Evolutionary conservation across 1,284 basidiomycete species (phyloP), one percentile per base, ranked within the genome.

Genomic region (Ustilago crameri): DNA sequence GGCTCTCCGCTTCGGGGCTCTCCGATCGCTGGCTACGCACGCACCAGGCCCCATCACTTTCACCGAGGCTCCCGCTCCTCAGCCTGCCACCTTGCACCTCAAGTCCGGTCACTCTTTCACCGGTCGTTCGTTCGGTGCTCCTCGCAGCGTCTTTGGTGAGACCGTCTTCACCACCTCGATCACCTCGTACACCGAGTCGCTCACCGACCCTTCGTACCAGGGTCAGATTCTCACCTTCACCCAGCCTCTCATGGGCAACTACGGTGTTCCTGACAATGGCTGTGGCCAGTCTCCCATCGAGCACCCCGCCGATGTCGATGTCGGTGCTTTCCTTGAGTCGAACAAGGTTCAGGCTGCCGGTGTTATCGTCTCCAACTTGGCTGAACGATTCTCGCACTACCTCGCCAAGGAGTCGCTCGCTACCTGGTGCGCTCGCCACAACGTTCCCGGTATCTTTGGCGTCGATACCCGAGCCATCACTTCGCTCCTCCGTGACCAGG

Each of bases 131-230:
- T 98, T 99, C 84, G 95, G 95, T 69, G 90, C 93, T 22, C 90
- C 90, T 44, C 90, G 88, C 80, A 94, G 92, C 80, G 89, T 90
- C 60, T 98, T 89, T 85, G 96, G 96, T 66, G 95, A 99, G 87
- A 96, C 95, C 3, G 95, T 99, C 27, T 99, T 99, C 85, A 95
- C 93, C 23, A 99, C 95, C 34, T 95, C 93, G 52, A 98, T 98
- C 84, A 99, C 96, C 8, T 96, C 93, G 54, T 98, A 99, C 85
- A 98, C 95, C 55, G 96, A 99, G 85, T 97, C 94, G 15, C 96
- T 99, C 93, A 99, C 95, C 45, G 95, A 99, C 84, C 95, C 95
- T 7, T 98, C 96, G 9, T 98, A 99, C 85, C 92, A 93, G 35
- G 92, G 93, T 53, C 96, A 99, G 85, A 93, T 98, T 77, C 89